Conservation (phyloP, 2,329 filamentous ascomycete genomes). For the Paramyrothecium roridum region DNA sequence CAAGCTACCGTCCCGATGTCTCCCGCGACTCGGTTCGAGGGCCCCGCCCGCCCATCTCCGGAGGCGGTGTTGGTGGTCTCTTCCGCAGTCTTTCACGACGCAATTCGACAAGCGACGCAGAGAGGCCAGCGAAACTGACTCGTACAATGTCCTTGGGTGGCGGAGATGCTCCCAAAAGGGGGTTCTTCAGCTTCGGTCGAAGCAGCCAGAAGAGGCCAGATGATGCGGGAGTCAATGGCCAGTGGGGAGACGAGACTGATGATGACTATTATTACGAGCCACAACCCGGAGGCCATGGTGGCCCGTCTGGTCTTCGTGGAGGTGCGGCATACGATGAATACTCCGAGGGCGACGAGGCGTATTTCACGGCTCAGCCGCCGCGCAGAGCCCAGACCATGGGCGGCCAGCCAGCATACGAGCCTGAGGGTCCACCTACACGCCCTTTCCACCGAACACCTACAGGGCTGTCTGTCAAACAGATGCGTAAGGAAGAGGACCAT, state of each 20-base stretch:
- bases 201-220: conserved; percentile 37
- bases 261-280: conserved; percentile 29
- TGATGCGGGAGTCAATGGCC: conserved; percentile 54
- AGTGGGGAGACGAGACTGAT: conserved; percentile 45
- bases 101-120: conserved; percentile 22
- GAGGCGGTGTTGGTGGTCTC: conserved; percentile 32
- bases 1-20: conserved; percentile 31
- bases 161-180: conserved; percentile 43
- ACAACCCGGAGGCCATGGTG: conserved; percentile 11
- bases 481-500: conserved; percentile 48
- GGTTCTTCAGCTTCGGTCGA: conserved; percentile 38
- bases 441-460: conserved; percentile 70
- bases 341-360: conserved; percentile 52
- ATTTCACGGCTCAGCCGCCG: conserved; percentile 45
- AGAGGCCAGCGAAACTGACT: conserved; percentile 39
- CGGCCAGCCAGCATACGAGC: conserved; percentile 19
- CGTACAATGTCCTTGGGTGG: conserved; percentile 61
- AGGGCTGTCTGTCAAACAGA: conserved; percentile 60
- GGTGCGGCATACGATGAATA: conserved; percentile 47
- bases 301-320: conserved; percentile 31
- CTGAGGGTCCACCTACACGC: conserved; percentile 14
- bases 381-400: conserved; percentile 26
- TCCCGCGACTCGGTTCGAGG: conserved; percentile 34
- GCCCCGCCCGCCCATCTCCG: conserved; percentile 47
- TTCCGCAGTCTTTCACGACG: conserved; percentile 41